phyloP scores from a whole-genome alignment of 192 early-diverging fungal genomes.

The Coemansia sp. region DNA sequence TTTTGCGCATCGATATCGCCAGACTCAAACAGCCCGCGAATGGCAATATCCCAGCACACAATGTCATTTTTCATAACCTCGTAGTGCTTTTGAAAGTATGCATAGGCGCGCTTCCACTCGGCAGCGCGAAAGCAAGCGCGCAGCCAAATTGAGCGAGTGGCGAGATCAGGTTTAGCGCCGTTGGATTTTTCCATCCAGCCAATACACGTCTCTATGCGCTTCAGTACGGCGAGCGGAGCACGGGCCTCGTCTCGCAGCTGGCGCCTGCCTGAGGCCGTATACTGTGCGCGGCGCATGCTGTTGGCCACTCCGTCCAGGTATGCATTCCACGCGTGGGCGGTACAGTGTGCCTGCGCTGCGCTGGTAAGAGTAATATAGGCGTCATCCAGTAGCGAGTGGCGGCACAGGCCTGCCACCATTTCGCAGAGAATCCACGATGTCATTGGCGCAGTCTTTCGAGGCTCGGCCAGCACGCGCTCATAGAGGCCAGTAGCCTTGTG shows the following conservation, averaged over 20 bases:
- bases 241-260: neutral
- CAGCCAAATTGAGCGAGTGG: slow-evolving; percentile 44
- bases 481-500: slow-evolving; percentile 26
- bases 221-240: neutral
- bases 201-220: slow-evolving; percentile 13
- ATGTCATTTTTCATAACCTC: slow-evolving; percentile 16
- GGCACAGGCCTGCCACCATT: slow-evolving; percentile 32
- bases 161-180: slow-evolving; percentile 24
- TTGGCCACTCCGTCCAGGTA: slow-evolving; percentile 38
- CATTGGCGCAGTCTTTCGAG: neutral
- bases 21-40: slow-evolving; percentile 31
- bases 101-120: slow-evolving; percentile 21
- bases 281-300: neutral
- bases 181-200: slow-evolving; percentile 25
- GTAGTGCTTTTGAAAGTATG: slow-evolving; percentile 22
- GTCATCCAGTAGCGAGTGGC: slow-evolving; percentile 15
- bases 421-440: slow-evolving; percentile 46
- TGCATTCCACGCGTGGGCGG: slow-evolving; percentile 38
- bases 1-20: slow-evolving; percentile 12
- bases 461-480: neutral
- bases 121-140: slow-evolving; percentile 45
- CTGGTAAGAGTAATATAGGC: slow-evolving; percentile 19
- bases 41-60: slow-evolving; percentile 40
- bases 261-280: neutral
- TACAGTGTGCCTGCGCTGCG: slow-evolving; percentile 3